Evolutionary conservation across 1,139 yeast genomes (phyloP).

Genomic region (Waltiozyma sp.): DNA sequence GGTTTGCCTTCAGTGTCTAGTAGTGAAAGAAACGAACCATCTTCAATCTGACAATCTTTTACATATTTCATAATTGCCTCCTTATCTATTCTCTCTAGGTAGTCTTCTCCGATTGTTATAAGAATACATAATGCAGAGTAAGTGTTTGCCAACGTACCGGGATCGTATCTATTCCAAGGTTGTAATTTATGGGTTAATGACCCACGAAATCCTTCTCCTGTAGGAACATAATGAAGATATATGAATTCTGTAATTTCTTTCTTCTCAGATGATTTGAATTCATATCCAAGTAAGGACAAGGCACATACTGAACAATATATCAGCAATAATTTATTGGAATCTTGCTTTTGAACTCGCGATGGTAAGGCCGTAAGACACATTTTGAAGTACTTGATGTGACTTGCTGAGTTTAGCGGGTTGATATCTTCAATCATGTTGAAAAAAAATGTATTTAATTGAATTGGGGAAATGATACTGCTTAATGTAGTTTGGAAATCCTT

Average conservation of each 20-base stretch:
- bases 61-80: slow-evolving; percentile 40
- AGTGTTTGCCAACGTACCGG: slow-evolving; percentile 58
- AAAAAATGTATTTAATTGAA: too few relatives aligned
- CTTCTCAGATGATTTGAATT: slow-evolving; percentile 21
- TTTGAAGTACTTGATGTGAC: slow-evolving; percentile 41
- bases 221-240: slow-evolving; percentile 33
- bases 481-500: too few relatives aligned
- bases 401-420: neutral
- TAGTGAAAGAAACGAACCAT: slow-evolving; percentile 49
- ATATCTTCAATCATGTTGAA: neutral
- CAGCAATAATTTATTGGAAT: slow-evolving; percentile 54
- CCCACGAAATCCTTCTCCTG: slow-evolving; percentile 43
- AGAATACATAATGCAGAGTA: slow-evolving; percentile 50
- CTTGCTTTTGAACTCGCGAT: slow-evolving; percentile 39
- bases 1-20: slow-evolving; percentile 31
- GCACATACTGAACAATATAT: slow-evolving; percentile 61
- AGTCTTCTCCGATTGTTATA: slow-evolving; percentile 34
- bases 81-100: slow-evolving; percentile 28
- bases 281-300: slow-evolving; percentile 38
- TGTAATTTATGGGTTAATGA: slow-evolving; percentile 31
- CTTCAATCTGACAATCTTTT: slow-evolving; percentile 37
- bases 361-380: slow-evolving; percentile 43
- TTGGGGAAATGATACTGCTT: too few relatives aligned
- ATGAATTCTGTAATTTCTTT: slow-evolving; percentile 33
- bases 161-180: slow-evolving; percentile 30